These are phyloP conservation scores for Camellia japonica DNA, from an alignment of 148 eudicot genomes.

Conservation along the genomic window DNA sequence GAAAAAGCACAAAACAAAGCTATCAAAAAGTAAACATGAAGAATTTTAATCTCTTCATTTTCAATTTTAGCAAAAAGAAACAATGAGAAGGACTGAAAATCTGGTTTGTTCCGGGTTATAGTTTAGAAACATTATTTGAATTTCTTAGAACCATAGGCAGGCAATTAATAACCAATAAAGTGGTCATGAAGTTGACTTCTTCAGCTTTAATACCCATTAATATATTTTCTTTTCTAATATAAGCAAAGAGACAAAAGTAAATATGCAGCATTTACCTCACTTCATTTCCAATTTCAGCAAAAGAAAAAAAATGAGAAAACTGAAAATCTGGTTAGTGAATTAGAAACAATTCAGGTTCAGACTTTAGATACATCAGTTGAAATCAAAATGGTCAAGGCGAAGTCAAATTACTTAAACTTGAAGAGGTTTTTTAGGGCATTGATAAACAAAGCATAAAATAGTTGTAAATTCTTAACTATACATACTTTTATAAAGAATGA, in stretches of 20 bases:
- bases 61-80: background rate
- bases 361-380: background rate
- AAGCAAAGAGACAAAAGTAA: background rate
- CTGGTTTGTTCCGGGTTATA: background rate
- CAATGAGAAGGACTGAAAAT: background rate
- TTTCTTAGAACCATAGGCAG: background rate
- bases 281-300: background rate
- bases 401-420: background rate
- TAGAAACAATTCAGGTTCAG: constrained; percentile 1
- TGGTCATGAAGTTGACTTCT: background rate
- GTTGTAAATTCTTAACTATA: no score
- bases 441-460: no score
- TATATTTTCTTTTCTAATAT: background rate
- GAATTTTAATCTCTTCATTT: background rate
- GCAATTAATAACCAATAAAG: background rate
- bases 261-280: background rate
- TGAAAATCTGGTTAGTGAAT: background rate
- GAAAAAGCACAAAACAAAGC: background rate
- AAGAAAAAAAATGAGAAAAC: background rate
- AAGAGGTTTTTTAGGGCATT: no score
- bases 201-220: background rate
- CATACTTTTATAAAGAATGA: no score
- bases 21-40: background rate
- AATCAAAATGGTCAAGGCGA: background rate
- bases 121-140: background rate